Conservation (phyloP, 2,329 filamentous ascomycete species). For the Drechslera avenae region DNA sequence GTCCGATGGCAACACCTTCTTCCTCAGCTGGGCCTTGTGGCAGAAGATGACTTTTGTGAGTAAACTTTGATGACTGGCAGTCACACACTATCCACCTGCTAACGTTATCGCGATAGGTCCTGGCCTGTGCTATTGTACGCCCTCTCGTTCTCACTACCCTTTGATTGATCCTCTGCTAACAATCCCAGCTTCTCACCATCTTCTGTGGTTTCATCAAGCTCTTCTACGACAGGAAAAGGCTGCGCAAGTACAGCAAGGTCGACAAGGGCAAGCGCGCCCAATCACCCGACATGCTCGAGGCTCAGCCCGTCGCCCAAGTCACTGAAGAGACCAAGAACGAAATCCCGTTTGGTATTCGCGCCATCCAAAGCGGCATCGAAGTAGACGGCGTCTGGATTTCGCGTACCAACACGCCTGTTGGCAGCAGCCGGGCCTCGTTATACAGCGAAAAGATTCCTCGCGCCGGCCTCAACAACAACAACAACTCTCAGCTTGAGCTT, state of each 20-base stretch:
- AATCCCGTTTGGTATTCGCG: slow-evolving; percentile 84
- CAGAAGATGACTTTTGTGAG: slow-evolving; percentile 89
- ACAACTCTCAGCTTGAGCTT: slow-evolving; percentile 41
- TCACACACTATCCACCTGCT: slow-evolving; percentile 18
- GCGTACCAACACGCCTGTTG: slow-evolving; percentile 50
- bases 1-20: slow-evolving; percentile 49
- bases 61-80: slow-evolving; percentile 28
- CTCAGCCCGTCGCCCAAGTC: slow-evolving; percentile 61
- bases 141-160: too few species aligned
- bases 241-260: slow-evolving; percentile 51
- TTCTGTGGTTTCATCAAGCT: slow-evolving; percentile 70
- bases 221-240: slow-evolving; percentile 48
- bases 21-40: slow-evolving; percentile 74
- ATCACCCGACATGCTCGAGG: slow-evolving; percentile 68
- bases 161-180: too few species aligned
- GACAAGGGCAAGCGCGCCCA: slow-evolving; percentile 42
- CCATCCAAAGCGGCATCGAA: slow-evolving; percentile 80
- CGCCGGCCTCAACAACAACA: slow-evolving; percentile 28
- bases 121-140: slow-evolving; percentile 68
- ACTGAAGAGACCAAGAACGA: slow-evolving; percentile 62
- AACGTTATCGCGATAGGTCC: slow-evolving; percentile 60
- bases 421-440: slow-evolving; percentile 45
- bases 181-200: slow-evolving; percentile 62
- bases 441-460: slow-evolving; percentile 37
- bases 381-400: slow-evolving; percentile 76